Base-by-base conservation (phyloP, 2,329 filamentous ascomycete species). In the Fusarium bulbicola region DNA sequence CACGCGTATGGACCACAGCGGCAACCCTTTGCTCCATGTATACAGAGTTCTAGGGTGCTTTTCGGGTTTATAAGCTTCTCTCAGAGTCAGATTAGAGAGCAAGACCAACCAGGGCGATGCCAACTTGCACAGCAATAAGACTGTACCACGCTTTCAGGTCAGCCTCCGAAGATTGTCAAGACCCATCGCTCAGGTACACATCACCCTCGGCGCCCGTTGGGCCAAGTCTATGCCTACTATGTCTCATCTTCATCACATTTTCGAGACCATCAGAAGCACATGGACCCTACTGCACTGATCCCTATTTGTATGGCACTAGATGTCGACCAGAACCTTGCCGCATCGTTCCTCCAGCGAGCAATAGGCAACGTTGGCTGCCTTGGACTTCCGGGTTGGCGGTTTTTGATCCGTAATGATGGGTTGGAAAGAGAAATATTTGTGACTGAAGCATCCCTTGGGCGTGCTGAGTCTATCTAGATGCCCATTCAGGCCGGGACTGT, bases 381-480 rank as follows among this genome's bases (percentile, higher is more conserved):
- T 16, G 2, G 24, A 5, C 14, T 18, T 26, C 42, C 12, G 10
- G 7, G 0, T 9, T 26, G 16, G 42, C 16, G 24, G 0, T 26
- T 45, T 26, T 0, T 12, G 14, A 45, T 24, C 5, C 42, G 24
- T 13, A 4, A 9, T 14, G 7, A 20, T 26, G 42, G 10, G 24
- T 26, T 26, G 5, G 1, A 3, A 24, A 4, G 11, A 0, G 12
- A 45, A 45, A 20, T 1, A 2, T 13, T 0, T 8, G 1, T 18
- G 11, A 9, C 16, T 24, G 7, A 26, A 13, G 11, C n/a, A 16
- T 18, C 7, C 39, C 12, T 6, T 6, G 13, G 7, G 24, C 16
- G 11, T 9, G 16, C 11, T 45, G 16, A 20, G 7, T 11, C 24
- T 18, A 45, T 20, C 7, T 16, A 45, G 42, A 13, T 26, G 16